These are phyloP conservation scores for Camelina laxa DNA, from an alignment of 345 rosid species.

Conservation along the genomic window DNA sequence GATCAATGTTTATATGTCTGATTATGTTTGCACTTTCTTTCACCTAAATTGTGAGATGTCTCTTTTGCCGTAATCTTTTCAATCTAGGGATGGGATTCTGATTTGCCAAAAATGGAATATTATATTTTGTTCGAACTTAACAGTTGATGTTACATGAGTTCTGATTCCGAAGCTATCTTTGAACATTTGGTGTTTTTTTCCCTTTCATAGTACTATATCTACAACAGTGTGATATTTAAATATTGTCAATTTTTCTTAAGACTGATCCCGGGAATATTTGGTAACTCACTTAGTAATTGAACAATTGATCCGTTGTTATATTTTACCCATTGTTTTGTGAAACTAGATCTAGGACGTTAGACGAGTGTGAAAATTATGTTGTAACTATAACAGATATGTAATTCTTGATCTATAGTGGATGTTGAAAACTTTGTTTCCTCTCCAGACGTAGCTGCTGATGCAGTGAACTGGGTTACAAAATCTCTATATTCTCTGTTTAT, in stretches of 20 bases:
- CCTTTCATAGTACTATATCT: conserved; percentile 12
- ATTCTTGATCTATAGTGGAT: too few species aligned
- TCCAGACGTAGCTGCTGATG: too few species aligned
- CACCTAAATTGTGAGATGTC: conserved; percentile 20
- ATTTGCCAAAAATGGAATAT: conserved; percentile 44
- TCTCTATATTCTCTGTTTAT: too few species aligned
- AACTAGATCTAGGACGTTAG: too few species aligned
- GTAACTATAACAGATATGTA: too few species aligned
- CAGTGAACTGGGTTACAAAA: too few species aligned
- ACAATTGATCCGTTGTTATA: not conserved
- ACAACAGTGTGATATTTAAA: not conserved
- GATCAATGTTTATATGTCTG: conserved; percentile 39
- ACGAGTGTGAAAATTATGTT: too few species aligned
- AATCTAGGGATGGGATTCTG: conserved; percentile 40
- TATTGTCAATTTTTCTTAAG: not conserved
- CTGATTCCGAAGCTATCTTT: conserved; percentile 28
- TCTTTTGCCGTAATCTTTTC: conserved; percentile 25
- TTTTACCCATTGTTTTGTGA: not conserved
- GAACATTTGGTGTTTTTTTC: not conserved
- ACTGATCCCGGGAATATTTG: not conserved
- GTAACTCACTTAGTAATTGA: not conserved
- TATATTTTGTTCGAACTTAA: conserved; percentile 36
- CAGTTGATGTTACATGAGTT: conserved; percentile 38
- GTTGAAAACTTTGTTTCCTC: too few species aligned
- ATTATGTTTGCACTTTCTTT: conserved; percentile 36